Conservation (phyloP, 495 filamentous ascomycete species). For the Penicillium malachiteum region DNA sequence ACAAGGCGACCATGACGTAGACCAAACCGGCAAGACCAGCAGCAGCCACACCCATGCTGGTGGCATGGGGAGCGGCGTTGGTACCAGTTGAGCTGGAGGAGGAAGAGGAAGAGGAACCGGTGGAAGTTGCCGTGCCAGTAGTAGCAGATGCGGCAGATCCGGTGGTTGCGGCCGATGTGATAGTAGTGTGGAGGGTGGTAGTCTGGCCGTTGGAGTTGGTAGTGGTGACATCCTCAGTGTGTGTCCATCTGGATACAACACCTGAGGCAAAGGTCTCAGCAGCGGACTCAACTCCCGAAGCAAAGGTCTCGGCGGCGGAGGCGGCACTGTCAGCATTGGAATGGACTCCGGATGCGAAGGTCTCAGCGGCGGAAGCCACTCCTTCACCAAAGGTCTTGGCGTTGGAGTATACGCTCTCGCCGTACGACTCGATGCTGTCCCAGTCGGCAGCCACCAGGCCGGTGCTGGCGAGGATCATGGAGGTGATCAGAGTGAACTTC, state of each 20-base stretch:
- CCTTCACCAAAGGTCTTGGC: neutral
- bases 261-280: neutral
- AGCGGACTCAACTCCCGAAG: slow-evolving; percentile 13
- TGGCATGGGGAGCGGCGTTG: slow-evolving; percentile 10
- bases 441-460: slow-evolving; percentile 21
- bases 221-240: slow-evolving; percentile 5
- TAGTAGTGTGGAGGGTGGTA: slow-evolving; percentile 17
- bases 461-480: slow-evolving; percentile 23
- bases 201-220: slow-evolving; percentile 19
- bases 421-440: slow-evolving; percentile 17
- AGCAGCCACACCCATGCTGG: slow-evolving; percentile 23
- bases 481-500: slow-evolving; percentile 31
- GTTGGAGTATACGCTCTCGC: neutral
- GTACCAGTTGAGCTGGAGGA: slow-evolving; percentile 12
- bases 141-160: slow-evolving; percentile 10
- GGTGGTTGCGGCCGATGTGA: slow-evolving; percentile 15
- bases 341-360: slow-evolving; percentile 1
- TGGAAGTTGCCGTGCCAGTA: slow-evolving; percentile 6
- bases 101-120: slow-evolving; percentile 17
- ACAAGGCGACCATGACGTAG: slow-evolving; percentile 40
- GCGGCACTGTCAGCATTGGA: slow-evolving; percentile 1
- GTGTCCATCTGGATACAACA: slow-evolving; percentile 8
- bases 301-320: slow-evolving; percentile 15
- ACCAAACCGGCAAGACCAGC: slow-evolving; percentile 33
- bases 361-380: neutral